Evolutionary conservation across 192 early-diverging fungal species (phyloP), one percentile per base, ranked within the genome.

Genomic region (Backusella macrospora): DNA sequence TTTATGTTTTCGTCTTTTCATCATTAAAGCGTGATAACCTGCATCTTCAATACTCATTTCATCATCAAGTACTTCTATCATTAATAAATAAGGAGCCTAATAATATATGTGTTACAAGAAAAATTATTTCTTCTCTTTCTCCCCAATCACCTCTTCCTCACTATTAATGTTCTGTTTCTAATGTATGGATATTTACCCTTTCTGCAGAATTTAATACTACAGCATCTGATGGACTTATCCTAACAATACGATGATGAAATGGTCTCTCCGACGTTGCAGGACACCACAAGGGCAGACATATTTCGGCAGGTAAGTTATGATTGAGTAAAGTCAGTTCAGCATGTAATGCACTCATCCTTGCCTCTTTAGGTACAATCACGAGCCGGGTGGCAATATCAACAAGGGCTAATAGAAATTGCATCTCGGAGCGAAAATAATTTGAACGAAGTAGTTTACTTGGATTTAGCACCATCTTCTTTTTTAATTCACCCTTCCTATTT

Each of bases 141-240:
- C 21, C 49, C 49, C 18, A 43, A 5, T 9, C 5, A 43, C 0
- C 6, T 43, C 10, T 9, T 43, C 10, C 10, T 43, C 42, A 2
- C 10, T 43, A 6, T 43, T 9, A 0, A 9, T 43, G 42, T 9
- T 43, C 8, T 43, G 1, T 43, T 9, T 43, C 6, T 43, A 43
- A 9, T 43, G 9, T 23, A 59, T 59, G 13, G 1, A 49, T 21
- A 26, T 29, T 40, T 68, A 68, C 67, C 18, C 97, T 82, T 79
- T 99, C 98, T 7, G 98, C 98, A 64, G 96, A 97, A 79, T 99
- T 99, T 48, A 99, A 81, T n/a, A 98, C 96, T 1, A 98, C 96
- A n/a, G 92, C 93, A 81, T 99, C 98, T 13, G 87, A 86, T 0
- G 95, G 93, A 14, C 92, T 89, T 44, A 99, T 96, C 52, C 96